Base-by-base conservation (phyloP, 257 asterid genomes). In the Solanum habrochaites region DNA sequence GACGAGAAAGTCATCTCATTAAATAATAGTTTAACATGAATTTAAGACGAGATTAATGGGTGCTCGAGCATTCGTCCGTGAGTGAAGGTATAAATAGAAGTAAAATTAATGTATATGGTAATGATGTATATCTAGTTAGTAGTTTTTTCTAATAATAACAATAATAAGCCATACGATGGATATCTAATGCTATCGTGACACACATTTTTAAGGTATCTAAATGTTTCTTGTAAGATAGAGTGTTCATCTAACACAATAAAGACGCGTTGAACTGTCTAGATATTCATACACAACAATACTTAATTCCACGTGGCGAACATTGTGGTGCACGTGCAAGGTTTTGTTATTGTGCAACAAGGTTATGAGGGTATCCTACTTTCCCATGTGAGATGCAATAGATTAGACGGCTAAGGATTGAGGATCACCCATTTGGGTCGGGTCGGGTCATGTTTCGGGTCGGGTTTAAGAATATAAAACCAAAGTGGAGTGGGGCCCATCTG, bases 311-410 rank as follows among this genome's bases (percentile, higher is more conserved):
- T 89, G 93, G 72, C 81, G 18, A 52, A 49, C 91, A 92, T 87
- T 87, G 90, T 86, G 90, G 81, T 72, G 87, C 91, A 90, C 89
- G 87, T 89, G 92, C 90, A 74, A 75, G 87, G 83, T 86, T 58
- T 87, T 49, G 62, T 60, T 82, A 69, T 20, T 70, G 66, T 71
- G 31, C 23, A 62, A 86, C 85, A 82, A 77, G 74, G 67, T 87
- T 45, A 86, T 3, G 18, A 47, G 43, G 29, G 67, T 10, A 80
- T 29, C 45, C 20, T 80, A 80, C 85, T 80, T 80, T 47, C 20
- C 85, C 85, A 80, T 80, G 85, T 80, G 67, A 45, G 67, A 29
- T 80, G 85, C 85, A 47, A 47, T 27, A 29, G 40, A 78, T 78
- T 56, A n/a, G 64, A 56, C 64, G 64, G 64, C 64, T 18, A 18